Conservation (phyloP, 1,284 basidiomycete species). For the Golubevia sp. region DNA sequence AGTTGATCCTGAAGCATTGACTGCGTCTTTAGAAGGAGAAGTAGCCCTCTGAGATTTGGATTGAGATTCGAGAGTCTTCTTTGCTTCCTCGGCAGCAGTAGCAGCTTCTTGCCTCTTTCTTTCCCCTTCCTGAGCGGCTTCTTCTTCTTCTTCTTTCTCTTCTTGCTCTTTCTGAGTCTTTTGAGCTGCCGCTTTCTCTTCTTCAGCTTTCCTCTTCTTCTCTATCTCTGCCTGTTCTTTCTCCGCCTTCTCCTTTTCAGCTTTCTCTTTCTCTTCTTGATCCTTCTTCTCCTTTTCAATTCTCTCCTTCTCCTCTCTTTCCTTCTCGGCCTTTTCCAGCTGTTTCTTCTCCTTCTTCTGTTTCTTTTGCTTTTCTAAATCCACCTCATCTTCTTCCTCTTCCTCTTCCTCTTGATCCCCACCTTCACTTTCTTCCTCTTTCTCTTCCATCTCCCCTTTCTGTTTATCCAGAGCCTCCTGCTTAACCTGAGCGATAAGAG, state of each 20-base stretch:
- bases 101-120: too few relatives aligned
- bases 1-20: too few relatives aligned
- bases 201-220: too few relatives aligned
- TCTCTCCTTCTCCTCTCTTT: conserved; percentile 15
- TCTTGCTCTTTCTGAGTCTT: too few relatives aligned
- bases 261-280: conserved; percentile 3
- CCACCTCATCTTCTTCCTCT: conserved; percentile 7
- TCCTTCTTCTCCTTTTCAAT: not conserved
- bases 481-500: conserved; percentile 3
- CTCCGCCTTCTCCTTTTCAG: not conserved
- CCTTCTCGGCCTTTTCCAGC: conserved; percentile 15
- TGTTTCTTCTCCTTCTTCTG: conserved; percentile 19
- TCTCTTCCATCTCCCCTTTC: conserved; percentile 10
- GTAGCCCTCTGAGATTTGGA: too few relatives aligned
- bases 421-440: conserved; percentile 5
- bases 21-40: too few relatives aligned
- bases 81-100: too few relatives aligned
- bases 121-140: too few relatives aligned
- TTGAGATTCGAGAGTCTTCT: too few relatives aligned
- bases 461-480: not conserved
- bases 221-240: conserved; percentile 3
- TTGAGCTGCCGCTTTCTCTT: too few relatives aligned
- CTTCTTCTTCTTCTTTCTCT: too few relatives aligned
- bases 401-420: conserved; percentile 1
- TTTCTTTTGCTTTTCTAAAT: conserved; percentile 7